A percentile compares a stretch with the other conserved stretches of the same genome.
phyloP scores from a whole-genome alignment of 2,329 filamentous ascomycete species.

The Nemania sp. region DNA sequence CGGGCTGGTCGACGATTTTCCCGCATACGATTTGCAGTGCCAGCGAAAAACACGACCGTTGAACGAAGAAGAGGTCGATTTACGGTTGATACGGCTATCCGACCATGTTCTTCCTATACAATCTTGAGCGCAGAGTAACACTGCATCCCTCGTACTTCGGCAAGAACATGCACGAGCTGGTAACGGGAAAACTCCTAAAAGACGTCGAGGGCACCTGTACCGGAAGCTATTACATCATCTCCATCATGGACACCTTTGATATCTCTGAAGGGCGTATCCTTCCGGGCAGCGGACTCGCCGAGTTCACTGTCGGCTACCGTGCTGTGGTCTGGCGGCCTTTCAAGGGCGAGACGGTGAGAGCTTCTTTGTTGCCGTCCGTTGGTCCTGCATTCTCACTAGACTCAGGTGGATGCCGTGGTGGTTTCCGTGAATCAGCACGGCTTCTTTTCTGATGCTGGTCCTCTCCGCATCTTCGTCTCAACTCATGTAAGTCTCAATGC shows the following conservation, averaged over 20 bases:
- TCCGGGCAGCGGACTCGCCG: constrained; percentile 86
- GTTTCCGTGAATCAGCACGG: constrained; percentile 88
- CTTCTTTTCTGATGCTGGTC: constrained; percentile 85
- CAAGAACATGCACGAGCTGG: constrained; percentile 87
- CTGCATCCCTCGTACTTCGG: constrained; percentile 98
- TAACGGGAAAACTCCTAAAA: constrained; percentile 84
- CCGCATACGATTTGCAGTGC: background rate
- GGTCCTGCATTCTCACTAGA: constrained; percentile 33
- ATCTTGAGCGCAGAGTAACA: constrained; percentile 91
- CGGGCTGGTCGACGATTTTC: background rate
- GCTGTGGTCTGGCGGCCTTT: constrained; percentile 98
- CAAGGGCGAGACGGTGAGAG: constrained; percentile 91
- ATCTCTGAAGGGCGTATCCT: constrained; percentile 93
- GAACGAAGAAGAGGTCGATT: background rate
- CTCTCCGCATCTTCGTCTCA: constrained; percentile 77
- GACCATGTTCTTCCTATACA: constrained; percentile 97
- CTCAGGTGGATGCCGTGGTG: constrained; percentile 89
- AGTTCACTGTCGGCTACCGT: constrained; percentile 93
- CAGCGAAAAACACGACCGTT: background rate
- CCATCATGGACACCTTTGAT: constrained; percentile 94
- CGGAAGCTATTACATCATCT: constrained; percentile 96
- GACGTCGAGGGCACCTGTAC: constrained; percentile 96
- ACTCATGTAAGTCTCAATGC: constrained; percentile 65
- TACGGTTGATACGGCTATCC: background rate
- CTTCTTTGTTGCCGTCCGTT: constrained; percentile 18